phyloP scores from a whole-genome alignment of 2,329 filamentous ascomycete genomes.

The Reticulascus tulasneorum region DNA sequence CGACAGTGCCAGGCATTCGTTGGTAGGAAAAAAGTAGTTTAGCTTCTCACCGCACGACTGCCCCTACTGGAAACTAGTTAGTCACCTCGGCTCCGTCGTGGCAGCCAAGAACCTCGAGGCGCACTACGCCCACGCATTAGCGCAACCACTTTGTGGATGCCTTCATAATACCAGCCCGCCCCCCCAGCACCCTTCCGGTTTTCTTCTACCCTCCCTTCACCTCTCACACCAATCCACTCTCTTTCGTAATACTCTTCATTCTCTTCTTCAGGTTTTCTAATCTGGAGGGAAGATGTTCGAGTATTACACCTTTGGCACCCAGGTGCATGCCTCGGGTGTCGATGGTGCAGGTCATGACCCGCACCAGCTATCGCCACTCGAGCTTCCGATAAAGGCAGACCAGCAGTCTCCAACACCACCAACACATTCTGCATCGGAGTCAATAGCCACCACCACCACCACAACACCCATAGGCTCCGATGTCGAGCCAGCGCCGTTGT shows the following conservation, averaged over 20 bases:
- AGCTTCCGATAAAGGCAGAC: no score
- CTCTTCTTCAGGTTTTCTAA: not conserved
- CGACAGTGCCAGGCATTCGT: slow-evolving; percentile 1
- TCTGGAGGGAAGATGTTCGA: slow-evolving; percentile 6
- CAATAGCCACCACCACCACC: not conserved
- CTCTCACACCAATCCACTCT: not conserved
- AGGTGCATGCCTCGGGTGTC: slow-evolving; percentile 4
- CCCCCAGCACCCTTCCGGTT: not conserved
- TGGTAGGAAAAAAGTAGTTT: not conserved
- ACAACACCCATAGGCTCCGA: not conserved
- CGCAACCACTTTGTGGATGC: slow-evolving; percentile 9
- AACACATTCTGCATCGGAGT: not conserved
- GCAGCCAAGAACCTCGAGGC: slow-evolving; percentile 9
- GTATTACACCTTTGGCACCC: slow-evolving; percentile 7
- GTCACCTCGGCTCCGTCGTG: slow-evolving; percentile 8
- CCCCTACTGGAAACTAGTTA: no score
- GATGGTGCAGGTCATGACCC: slow-evolving; percentile 1
- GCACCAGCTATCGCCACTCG: no score
- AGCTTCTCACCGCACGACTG: no score
- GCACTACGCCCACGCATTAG: slow-evolving; percentile 3
- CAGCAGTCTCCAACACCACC: slow-evolving; percentile 8
- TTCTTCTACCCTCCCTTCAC: not conserved
- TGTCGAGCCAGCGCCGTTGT: not conserved
- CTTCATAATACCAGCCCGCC: slow-evolving; percentile 10
- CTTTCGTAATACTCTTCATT: not conserved